phyloP scores from a whole-genome alignment of 768 basidiomycete species.

The Porphyrellus cyaneotinctus region DNA sequence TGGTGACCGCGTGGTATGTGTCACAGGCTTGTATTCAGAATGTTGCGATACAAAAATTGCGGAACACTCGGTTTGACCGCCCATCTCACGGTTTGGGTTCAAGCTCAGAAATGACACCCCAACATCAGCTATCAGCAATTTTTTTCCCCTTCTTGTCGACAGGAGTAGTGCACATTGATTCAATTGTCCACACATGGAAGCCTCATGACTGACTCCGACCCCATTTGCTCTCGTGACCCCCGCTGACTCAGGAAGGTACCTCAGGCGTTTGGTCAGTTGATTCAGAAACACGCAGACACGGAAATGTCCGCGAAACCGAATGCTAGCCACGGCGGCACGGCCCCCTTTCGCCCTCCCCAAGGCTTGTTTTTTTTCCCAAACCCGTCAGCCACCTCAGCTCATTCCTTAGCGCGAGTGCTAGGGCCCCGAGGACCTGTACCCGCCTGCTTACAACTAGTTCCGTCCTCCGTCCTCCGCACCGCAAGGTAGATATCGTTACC shows the following conservation, averaged over 20 bases:
- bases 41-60: not conserved
- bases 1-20: slow-evolving; percentile 10
- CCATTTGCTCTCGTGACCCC: slow-evolving; percentile 1
- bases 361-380: not conserved
- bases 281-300: slow-evolving; percentile 8
- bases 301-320: slow-evolving; percentile 12
- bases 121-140: not conserved
- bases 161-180: slow-evolving; percentile 3
- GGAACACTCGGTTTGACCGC: not conserved
- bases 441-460: not conserved
- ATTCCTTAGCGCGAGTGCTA: not conserved
- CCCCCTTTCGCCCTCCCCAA: slow-evolving; percentile 1
- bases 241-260: slow-evolving; percentile 15
- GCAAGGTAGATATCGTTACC: not conserved
- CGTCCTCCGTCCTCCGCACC: not conserved
- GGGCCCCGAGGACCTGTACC: too few species aligned
- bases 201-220: not conserved
- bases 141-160: not conserved
- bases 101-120: slow-evolving; percentile 9
- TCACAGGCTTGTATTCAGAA: slow-evolving; percentile 4
- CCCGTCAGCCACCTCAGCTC: not conserved
- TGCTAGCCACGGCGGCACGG: not conserved
- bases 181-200: slow-evolving; percentile 5
- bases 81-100: slow-evolving; percentile 13
- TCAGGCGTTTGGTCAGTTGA: slow-evolving; percentile 9